phyloP scores from a whole-genome alignment of 768 basidiomycete species.

The Dioszegia aurantiaca region DNA sequence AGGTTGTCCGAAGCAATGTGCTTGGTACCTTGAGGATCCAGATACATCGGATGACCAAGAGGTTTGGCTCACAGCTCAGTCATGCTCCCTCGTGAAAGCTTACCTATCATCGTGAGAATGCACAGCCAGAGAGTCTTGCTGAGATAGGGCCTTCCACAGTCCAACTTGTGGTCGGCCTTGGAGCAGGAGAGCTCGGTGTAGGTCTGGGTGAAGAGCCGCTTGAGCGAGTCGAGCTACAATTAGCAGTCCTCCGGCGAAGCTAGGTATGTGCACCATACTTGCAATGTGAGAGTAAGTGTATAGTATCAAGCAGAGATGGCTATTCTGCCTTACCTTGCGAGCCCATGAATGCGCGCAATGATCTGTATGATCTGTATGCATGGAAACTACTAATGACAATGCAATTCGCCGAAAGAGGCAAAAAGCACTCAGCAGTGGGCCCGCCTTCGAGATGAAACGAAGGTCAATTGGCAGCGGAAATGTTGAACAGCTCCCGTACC shows the following conservation, averaged over 20 bases:
- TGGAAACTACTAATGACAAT: no score
- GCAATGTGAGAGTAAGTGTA: no score
- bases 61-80: neutral
- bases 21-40: conserved; percentile 20
- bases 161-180: conserved; percentile 39
- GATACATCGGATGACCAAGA: conserved; percentile 6
- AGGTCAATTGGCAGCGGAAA: no score
- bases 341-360: no score
- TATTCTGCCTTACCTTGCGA: no score
- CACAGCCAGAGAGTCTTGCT: neutral
- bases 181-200: conserved; percentile 30
- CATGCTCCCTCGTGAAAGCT: neutral
- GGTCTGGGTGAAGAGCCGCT: conserved; percentile 22
- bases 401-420: no score
- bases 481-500: no score
- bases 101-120: neutral
- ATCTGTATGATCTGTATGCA: no score
- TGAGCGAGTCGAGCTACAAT: neutral
- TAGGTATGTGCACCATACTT: neutral
- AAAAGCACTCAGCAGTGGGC: no score
- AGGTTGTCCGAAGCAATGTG: conserved; percentile 72
- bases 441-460: no score
- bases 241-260: neutral
- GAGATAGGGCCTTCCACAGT: conserved; percentile 33
- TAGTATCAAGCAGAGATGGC: no score